Evolutionary conservation across 768 basidiomycete genomes (phyloP).

Genomic region (Kwoniella shandongensis): DNA sequence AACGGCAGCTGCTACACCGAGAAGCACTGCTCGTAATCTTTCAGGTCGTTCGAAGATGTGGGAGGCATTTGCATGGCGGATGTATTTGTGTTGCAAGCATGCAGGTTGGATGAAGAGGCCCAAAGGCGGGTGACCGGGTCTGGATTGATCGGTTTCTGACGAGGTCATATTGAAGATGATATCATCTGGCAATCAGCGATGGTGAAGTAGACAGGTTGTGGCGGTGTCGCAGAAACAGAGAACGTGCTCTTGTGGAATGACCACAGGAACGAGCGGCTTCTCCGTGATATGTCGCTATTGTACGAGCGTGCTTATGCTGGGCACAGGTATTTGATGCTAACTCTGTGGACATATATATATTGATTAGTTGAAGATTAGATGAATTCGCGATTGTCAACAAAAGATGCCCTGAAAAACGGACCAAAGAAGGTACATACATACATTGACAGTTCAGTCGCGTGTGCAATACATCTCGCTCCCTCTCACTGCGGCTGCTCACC

Average conservation of each 20-base stretch:
- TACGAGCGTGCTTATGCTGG: too few relatives aligned
- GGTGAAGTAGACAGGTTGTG: neutral
- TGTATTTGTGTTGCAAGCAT: slow-evolving; percentile 59
- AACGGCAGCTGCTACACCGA: slow-evolving; percentile 77
- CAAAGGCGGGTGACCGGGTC: slow-evolving; percentile 13
- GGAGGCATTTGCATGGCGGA: slow-evolving; percentile 71
- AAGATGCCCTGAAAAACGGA: neutral
- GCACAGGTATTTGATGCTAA: too few relatives aligned
- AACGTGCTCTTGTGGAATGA: too few relatives aligned
- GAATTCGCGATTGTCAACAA: neutral
- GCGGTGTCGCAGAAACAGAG: too few relatives aligned
- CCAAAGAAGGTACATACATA: neutral
- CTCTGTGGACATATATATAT: too few relatives aligned
- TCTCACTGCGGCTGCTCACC: neutral
- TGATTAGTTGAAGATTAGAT: neutral
- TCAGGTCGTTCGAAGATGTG: slow-evolving; percentile 87
- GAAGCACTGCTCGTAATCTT: slow-evolving; percentile 75
- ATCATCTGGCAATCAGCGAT: slow-evolving; percentile 7
- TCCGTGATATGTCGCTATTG: too few relatives aligned
- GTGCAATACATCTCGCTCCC: neutral
- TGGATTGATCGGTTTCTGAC: neutral
- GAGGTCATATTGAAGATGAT: slow-evolving; percentile 1
- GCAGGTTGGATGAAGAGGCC: slow-evolving; percentile 54
- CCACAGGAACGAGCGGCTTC: too few relatives aligned
- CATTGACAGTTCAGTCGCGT: slow-evolving; percentile 1